phyloP scores from a whole-genome alignment of 2,329 filamentous ascomycete genomes.

The Botryotinia narcissicola region DNA sequence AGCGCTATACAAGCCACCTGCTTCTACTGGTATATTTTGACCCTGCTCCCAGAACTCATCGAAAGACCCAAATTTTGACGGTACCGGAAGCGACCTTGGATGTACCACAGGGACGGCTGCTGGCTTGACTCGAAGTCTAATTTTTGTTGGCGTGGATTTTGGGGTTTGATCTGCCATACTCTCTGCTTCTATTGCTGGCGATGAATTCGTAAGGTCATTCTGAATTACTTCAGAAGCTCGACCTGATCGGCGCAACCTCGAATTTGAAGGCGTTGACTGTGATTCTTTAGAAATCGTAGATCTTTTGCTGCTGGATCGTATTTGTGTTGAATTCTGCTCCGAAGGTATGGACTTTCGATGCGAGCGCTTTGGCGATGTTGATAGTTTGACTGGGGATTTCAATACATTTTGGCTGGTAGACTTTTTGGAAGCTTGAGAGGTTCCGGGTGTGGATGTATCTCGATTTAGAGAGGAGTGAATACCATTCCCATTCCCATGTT shows the following conservation, averaged over 20 bases:
- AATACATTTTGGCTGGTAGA: conserved; percentile 24
- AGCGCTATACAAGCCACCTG: conserved; percentile 53
- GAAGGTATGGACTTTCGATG: conserved; percentile 34
- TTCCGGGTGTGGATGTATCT: conserved; percentile 25
- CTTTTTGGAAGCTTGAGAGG: conserved; percentile 29
- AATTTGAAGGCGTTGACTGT: conserved; percentile 27
- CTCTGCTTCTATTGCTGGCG: conserved; percentile 25
- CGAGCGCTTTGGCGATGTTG: conserved; percentile 33
- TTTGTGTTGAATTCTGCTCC: conserved; percentile 31
- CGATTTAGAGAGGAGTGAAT: conserved; percentile 24
- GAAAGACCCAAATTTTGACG: conserved; percentile 54
- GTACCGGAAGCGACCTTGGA: conserved; percentile 52
- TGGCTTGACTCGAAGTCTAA: conserved; percentile 50
- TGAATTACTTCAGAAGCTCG: conserved; percentile 28
- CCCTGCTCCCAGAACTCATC: conserved; percentile 57
- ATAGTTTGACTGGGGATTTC: conserved; percentile 30
- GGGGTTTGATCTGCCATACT: conserved; percentile 29
- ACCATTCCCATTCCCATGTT: conserved; percentile 31
- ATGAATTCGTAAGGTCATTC: conserved; percentile 23
- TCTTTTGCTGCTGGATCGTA: conserved; percentile 30
- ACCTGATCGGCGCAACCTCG: conserved; percentile 31
- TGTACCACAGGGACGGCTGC: conserved; percentile 57
- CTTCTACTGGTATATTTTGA: conserved; percentile 52
- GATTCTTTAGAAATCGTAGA: conserved; percentile 23
- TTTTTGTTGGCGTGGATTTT: conserved; percentile 42